Conservation (phyloP, 2,329 filamentous ascomycete species). For the Hypoxylon sp. region DNA sequence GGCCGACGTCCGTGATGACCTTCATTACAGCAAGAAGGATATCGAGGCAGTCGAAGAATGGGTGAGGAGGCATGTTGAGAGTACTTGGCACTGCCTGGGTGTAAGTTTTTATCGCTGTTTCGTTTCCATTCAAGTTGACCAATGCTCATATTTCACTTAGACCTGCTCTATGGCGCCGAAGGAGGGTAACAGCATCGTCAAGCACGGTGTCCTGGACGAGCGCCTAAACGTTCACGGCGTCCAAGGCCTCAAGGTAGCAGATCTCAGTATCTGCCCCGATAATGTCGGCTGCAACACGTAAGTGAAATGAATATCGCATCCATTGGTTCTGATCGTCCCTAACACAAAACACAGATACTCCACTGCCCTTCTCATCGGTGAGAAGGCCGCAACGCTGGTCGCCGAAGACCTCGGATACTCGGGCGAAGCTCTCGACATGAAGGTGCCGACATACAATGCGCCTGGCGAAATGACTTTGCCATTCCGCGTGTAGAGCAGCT, state of each 20-base stretch:
- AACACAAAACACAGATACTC: slow-evolving; percentile 64
- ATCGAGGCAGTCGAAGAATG: slow-evolving; percentile 77
- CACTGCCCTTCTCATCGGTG: slow-evolving; percentile 80
- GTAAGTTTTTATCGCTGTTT: slow-evolving; percentile 54
- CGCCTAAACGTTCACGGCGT: slow-evolving; percentile 84
- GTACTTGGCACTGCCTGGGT: slow-evolving; percentile 77
- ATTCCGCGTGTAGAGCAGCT: slow-evolving; percentile 57
- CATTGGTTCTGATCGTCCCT: background rate
- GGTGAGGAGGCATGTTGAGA: slow-evolving; percentile 81
- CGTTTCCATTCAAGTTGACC: background rate
- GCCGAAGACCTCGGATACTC: slow-evolving; percentile 83
- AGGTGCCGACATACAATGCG: slow-evolving; percentile 75
- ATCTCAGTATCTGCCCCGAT: slow-evolving; percentile 82
- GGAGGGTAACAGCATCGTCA: slow-evolving; percentile 84
- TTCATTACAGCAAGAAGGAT: slow-evolving; percentile 76
- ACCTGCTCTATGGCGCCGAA: slow-evolving; percentile 84
- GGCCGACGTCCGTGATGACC: slow-evolving; percentile 71
- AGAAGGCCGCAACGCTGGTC: slow-evolving; percentile 79
- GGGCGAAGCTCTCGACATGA: slow-evolving; percentile 82
- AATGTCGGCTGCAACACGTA: slow-evolving; percentile 80
- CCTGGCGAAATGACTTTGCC: slow-evolving; percentile 63
- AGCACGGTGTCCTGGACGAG: slow-evolving; percentile 83
- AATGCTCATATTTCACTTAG: slow-evolving; percentile 45
- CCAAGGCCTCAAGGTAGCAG: slow-evolving; percentile 82
- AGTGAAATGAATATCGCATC: slow-evolving; percentile 55